Base-by-base conservation (phyloP, 768 basidiomycete genomes). In the Rhizopogon vesiculosus region DNA sequence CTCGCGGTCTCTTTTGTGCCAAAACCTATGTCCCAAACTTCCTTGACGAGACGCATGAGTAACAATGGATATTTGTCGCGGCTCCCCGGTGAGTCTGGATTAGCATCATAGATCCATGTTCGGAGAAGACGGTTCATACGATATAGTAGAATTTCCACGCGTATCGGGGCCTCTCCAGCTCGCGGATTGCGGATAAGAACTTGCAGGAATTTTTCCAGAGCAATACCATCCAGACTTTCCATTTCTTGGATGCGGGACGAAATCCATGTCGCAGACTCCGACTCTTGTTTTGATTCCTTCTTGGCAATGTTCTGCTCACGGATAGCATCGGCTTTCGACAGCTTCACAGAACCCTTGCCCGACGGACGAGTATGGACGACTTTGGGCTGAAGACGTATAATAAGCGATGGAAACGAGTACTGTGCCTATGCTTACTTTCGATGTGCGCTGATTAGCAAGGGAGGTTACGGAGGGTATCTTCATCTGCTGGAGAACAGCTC, bases 261-360 rank as follows among this genome's bases (percentile, higher is more conserved):
- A 78, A 85, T 81, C 85, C 87, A 89, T 8, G 60, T 54, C 35
- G 66, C 64, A 8, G 77, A 76, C 7, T 72, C 71, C 3, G 70
- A 65, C 22, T 74, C 66, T 40, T 71, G 72, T 42, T 73, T 74
- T 18, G 72, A 64, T n/a, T 71, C 64, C 56, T 80, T 84, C 58
- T 80, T 71, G 0, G 71, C 72, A 16, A 70, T 48, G 53, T 82
- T 81, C 56, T 79, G 69, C 53, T 70, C 73, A 1, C 77, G 75
- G 42, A 81, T 72, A 45, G 63, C 68, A 31, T 80, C 74, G 4
- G 69, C 70, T 18, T 73, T 73, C 12, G 73, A 72, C 45, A 62
- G 56, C 45, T 66, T 59, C 6, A 56, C 57, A 10, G 66, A 60
- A 28, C 42, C 61, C 53, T 74, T 76, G 59, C 72, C 64, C 40